phyloP scores from a whole-genome alignment of 169 alveolate species.

The Amoebophrya sp. region DNA sequence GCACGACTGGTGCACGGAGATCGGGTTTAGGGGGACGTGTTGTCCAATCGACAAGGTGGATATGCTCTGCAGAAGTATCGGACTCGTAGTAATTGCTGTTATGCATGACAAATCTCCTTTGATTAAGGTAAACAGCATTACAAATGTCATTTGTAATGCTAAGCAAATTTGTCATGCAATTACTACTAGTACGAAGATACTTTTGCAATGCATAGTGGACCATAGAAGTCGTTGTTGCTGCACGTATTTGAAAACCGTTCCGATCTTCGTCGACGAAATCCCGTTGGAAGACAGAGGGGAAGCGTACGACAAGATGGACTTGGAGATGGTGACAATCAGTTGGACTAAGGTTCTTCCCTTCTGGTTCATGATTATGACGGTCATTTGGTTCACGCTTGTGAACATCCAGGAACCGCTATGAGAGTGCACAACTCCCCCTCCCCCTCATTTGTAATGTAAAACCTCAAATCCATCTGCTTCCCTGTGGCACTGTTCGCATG shows the following conservation, averaged over 20 bases:
- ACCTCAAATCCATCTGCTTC: too few species aligned
- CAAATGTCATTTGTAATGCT: too few species aligned
- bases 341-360: not conserved
- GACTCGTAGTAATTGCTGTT: too few species aligned
- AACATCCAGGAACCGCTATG: not conserved
- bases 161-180: too few species aligned
- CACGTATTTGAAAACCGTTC: not conserved
- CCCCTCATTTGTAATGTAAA: too few species aligned
- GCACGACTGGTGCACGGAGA: constrained; percentile 6
- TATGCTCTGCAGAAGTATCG: too few species aligned
- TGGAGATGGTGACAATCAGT: not conserved
- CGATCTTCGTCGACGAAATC: constrained; percentile 24
- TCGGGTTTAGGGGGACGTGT: constrained; percentile 9
- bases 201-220: too few species aligned
- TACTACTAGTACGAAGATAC: too few species aligned
- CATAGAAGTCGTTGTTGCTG: constrained; percentile 20
- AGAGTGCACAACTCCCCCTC: too few species aligned
- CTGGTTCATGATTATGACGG: constrained; percentile 4
- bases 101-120: too few species aligned
- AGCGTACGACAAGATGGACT: not conserved
- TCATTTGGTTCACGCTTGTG: not conserved
- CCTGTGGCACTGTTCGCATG: too few species aligned
- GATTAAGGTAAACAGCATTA: too few species aligned
- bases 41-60: not conserved
- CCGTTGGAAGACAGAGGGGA: not conserved